These are phyloP conservation scores for Sclerotinia borealis DNA, from an alignment of 2,329 filamentous ascomycete genomes.

Conservation along the genomic window DNA sequence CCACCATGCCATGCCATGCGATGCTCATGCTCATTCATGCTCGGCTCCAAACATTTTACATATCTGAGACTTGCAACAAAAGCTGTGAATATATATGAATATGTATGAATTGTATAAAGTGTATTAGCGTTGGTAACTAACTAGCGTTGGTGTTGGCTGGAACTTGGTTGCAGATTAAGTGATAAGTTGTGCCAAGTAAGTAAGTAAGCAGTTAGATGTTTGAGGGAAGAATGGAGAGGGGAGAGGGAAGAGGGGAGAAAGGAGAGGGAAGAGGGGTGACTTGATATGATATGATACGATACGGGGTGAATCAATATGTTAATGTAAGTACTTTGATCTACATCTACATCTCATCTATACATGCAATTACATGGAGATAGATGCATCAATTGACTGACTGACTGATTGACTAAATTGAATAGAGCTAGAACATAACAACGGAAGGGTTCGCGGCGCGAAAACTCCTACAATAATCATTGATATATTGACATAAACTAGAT, in stretches of 20 bases:
- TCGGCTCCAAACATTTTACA: slow-evolving; percentile 14
- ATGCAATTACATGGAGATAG: neutral
- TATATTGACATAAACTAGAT: neutral
- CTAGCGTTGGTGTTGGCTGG: too few relatives aligned
- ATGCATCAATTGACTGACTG: too few relatives aligned
- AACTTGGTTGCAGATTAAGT: too few relatives aligned
- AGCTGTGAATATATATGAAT: too few relatives aligned
- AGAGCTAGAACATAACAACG: too few relatives aligned
- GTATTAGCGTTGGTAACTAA: too few relatives aligned
- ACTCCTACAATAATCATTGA: neutral
- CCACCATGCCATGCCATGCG: neutral
- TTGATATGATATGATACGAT: too few relatives aligned
- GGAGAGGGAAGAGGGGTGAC: neutral
- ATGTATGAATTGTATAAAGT: too few relatives aligned
- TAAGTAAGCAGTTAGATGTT: neutral
- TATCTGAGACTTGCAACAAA: slow-evolving; percentile 21
- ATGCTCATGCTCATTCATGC: too few relatives aligned
- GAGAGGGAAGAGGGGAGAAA: neutral
- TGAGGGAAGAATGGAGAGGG: neutral
- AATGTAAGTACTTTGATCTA: neutral
- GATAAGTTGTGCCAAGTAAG: neutral
- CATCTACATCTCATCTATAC: too few relatives aligned
- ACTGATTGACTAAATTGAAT: slow-evolving; percentile 2
- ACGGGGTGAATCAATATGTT: neutral
- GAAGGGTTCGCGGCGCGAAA: neutral